Conservation (phyloP, 208 protist genomes). For the Crithidia acanthocephali region DNA sequence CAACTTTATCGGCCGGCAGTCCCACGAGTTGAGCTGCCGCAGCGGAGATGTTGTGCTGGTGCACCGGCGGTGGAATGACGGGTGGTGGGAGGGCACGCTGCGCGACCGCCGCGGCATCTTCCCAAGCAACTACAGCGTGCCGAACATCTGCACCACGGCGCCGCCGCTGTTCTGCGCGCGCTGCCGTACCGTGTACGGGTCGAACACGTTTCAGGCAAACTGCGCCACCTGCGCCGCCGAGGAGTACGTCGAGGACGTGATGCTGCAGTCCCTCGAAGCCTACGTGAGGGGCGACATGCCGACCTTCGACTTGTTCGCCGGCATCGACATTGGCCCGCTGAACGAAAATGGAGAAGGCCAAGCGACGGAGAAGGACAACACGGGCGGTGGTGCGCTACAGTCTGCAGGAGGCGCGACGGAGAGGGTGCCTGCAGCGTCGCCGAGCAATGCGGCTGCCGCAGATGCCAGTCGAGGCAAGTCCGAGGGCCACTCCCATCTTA, state of each 20-base stretch:
- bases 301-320: conserved; percentile 33
- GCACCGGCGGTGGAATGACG: conserved; percentile 87
- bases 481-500: too few relatives aligned
- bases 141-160: conserved; percentile 57
- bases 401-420: neutral
- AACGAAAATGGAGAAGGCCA: neutral
- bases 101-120: conserved; percentile 75
- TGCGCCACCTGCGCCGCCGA: conserved; percentile 49
- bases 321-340: conserved; percentile 23
- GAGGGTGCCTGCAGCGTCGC: neutral
- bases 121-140: conserved; percentile 86
- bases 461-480: too few relatives aligned
- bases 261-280: conserved; percentile 52
- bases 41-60: conserved; percentile 71
- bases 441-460: neutral
- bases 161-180: conserved; percentile 70
- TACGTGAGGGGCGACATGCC: conserved; percentile 33
- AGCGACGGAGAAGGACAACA: neutral
- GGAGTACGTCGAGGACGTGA: conserved; percentile 43
- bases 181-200: conserved; percentile 51
- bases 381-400: neutral
- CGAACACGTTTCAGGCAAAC: conserved; percentile 19
- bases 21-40: conserved; percentile 50
- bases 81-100: conserved; percentile 87
- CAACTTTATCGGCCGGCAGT: conserved; percentile 45